These are phyloP conservation scores for Aristolochia fimbriata DNA, from an alignment of 164 flowering plant species.

Conservation along the genomic window DNA sequence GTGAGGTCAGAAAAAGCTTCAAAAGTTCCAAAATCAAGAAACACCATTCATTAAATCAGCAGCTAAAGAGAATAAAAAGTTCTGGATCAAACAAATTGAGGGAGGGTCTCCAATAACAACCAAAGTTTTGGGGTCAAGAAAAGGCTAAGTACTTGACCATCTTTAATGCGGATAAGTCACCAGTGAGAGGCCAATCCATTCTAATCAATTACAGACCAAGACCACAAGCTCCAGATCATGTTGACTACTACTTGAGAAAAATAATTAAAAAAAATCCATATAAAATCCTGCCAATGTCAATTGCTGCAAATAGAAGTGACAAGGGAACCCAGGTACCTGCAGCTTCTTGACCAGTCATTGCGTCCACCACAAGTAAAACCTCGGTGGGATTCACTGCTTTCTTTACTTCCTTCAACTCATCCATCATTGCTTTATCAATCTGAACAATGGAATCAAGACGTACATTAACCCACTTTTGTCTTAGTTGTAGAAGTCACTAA, in stretches of 20 bases:
- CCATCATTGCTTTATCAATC: conserved; percentile 98
- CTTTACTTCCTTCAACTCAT: conserved; percentile 91
- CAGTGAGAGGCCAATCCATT: no score
- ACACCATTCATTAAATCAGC: neutral
- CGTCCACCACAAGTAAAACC: conserved; percentile 96
- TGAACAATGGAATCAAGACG: conserved; percentile 15
- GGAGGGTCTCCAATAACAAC: no score
- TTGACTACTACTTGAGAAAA: neutral
- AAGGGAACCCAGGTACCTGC: conserved; percentile 46
- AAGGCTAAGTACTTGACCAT: no score
- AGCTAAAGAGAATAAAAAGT: no score
- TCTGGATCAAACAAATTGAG: no score
- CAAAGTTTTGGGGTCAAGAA: no score
- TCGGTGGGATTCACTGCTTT: conserved; percentile 74
- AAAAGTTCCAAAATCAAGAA: neutral
- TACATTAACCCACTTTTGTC: no score
- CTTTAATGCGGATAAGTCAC: no score
- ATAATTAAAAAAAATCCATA: neutral
- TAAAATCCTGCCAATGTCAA: neutral
- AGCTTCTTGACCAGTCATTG: conserved; percentile 99
- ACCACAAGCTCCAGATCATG: no score
- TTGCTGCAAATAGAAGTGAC: neutral
- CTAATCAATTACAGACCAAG: no score
- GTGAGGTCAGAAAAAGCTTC: no score
- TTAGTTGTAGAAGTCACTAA: no score